Evolutionary conservation across 83 land plant species (phyloP).

Genomic region (Larix sibirica): DNA sequence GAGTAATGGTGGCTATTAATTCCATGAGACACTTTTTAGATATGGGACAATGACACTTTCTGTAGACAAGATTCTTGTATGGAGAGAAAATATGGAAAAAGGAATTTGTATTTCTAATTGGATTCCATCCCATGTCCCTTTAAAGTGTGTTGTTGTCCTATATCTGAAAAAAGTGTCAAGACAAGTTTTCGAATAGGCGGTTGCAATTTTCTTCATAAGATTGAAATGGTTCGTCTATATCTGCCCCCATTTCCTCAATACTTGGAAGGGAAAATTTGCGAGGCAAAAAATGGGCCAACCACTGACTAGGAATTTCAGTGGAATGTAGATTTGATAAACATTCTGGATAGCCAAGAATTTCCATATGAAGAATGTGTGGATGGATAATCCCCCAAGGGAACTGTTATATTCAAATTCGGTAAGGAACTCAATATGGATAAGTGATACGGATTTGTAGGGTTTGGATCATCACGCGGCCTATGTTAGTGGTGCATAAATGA

Average conservation of each 20-base stretch:
- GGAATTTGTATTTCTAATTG: constrained; percentile 62
- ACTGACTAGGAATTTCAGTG: constrained; percentile 56
- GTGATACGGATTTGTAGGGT: no score
- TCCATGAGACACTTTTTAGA: no score
- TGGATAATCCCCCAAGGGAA: constrained; percentile 52
- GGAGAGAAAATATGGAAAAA: constrained; percentile 9
- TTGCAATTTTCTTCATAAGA: constrained; percentile 44
- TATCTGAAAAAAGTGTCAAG: constrained; percentile 48
- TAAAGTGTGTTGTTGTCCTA: constrained; percentile 62
- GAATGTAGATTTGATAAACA: constrained; percentile 67
- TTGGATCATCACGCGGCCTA: no score
- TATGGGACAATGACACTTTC: no score
- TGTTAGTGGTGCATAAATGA: no score
- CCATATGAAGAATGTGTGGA: constrained; percentile 76
- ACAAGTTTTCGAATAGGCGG: constrained; percentile 54
- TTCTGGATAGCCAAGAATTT: constrained; percentile 65
- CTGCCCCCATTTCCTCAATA: constrained; percentile 39
- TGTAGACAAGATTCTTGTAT: no score
- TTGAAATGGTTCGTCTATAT: constrained; percentile 29
- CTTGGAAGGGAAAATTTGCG: constrained; percentile 48
- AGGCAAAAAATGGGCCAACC: constrained; percentile 47
- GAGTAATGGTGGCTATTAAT: no score
- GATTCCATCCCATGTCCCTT: constrained; percentile 64
- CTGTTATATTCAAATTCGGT: constrained; percentile 2
- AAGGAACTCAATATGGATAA: no score